These are phyloP conservation scores for Paralagenidium karlingii DNA, from an alignment of 352 stramenopile genomes.

Conservation along the genomic window DNA sequence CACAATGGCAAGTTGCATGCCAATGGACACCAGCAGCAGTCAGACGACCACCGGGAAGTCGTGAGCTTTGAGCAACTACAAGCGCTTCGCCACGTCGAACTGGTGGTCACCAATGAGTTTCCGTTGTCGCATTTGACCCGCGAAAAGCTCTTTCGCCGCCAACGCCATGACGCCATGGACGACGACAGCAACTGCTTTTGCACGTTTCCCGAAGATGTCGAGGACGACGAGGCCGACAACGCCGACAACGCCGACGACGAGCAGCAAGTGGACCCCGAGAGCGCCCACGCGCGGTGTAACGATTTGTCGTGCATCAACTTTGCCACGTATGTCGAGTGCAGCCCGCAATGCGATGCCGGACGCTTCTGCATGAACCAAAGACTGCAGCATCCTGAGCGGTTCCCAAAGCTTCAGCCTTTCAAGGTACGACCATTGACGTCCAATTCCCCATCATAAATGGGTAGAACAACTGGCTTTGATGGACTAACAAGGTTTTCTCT, in stretches of 20 bases:
- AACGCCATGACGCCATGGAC: constrained; percentile 16
- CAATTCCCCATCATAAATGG: not conserved
- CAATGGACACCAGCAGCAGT: not conserved
- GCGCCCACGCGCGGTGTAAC: constrained; percentile 39
- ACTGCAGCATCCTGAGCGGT: constrained; percentile 53
- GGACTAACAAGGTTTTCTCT: not conserved
- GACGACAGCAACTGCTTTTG: constrained; percentile 43
- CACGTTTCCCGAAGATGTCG: constrained; percentile 20
- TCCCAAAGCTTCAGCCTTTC: constrained; percentile 57
- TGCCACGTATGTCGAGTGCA: constrained; percentile 78
- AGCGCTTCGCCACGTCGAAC: not conserved
- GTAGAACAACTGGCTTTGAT: not conserved
- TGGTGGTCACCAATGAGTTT: not conserved
- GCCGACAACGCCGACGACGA: not conserved
- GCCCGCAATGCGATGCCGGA: constrained; percentile 23
- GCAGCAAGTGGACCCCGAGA: not conserved
- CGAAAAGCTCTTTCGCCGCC: constrained; percentile 11
- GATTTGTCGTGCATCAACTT: constrained; percentile 85
- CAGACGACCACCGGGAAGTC: not conserved
- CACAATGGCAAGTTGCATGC: not conserved
- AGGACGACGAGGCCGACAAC: constrained; percentile 13
- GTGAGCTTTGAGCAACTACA: not conserved
- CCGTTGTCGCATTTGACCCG: constrained; percentile 36
- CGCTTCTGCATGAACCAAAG: constrained; percentile 56
- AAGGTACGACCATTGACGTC: constrained; percentile 11